A percentile compares a stretch with the other conserved stretches of the same genome.
Evolutionary conservation across 2,329 filamentous ascomycete genomes (phyloP).

Genomic region (Camillea tinctor): DNA sequence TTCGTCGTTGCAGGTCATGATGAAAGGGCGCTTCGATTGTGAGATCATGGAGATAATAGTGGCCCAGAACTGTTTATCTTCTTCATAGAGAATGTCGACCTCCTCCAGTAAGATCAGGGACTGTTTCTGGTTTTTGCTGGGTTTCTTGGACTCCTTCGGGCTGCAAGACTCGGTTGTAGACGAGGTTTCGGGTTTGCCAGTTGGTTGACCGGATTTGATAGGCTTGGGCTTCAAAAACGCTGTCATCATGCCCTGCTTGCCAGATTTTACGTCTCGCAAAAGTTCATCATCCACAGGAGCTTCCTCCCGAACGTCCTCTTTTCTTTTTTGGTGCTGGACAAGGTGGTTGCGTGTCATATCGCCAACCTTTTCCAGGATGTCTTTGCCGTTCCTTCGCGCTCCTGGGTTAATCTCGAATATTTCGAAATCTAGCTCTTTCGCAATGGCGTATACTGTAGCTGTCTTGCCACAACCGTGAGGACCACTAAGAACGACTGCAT

Average conservation of each 20-base stretch:
- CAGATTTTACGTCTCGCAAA: slow-evolving; percentile 59
- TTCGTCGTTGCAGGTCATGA: slow-evolving; percentile 95
- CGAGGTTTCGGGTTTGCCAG: slow-evolving; percentile 28
- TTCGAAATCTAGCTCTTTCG: slow-evolving; percentile 88
- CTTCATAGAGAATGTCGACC: slow-evolving; percentile 88
- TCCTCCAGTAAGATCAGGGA: slow-evolving; percentile 94
- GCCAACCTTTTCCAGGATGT: slow-evolving; percentile 87
- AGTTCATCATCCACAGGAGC: slow-evolving; percentile 44
- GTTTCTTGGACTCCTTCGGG: slow-evolving; percentile 32
- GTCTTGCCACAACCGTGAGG: slow-evolving; percentile 91
- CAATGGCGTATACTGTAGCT: slow-evolving; percentile 85
- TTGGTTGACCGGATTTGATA: slow-evolving; percentile 21
- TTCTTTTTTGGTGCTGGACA: slow-evolving; percentile 58
- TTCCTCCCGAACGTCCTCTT: slow-evolving; percentile 28
- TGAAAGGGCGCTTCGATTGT: slow-evolving; percentile 85
- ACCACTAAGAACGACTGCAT: slow-evolving; percentile 84
- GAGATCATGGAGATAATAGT: slow-evolving; percentile 75
- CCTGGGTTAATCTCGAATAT: slow-evolving; percentile 92
- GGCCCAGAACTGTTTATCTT: slow-evolving; percentile 93
- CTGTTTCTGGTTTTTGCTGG: slow-evolving; percentile 71
- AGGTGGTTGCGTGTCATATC: slow-evolving; percentile 97
- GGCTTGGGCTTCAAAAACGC: slow-evolving; percentile 70
- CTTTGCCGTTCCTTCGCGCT: slow-evolving; percentile 79
- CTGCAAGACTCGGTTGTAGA: slow-evolving; percentile 10
- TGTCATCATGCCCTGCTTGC: slow-evolving; percentile 75